Conservation (phyloP, 345 rosid species). For the Kernera saxatilis region DNA sequence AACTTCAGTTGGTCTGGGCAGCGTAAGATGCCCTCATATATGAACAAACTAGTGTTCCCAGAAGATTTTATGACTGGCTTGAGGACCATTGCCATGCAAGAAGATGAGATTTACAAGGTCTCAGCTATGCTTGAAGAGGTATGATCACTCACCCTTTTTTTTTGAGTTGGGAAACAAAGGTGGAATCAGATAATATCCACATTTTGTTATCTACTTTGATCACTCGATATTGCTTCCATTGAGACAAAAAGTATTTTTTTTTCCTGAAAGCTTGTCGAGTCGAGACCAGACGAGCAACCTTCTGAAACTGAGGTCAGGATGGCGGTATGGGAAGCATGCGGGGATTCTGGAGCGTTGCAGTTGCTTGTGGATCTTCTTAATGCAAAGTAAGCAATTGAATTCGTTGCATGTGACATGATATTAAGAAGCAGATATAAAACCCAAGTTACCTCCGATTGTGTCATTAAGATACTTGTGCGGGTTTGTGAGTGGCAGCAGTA, state of each 20-base stretch:
- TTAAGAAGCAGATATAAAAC: background rate
- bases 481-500: background rate
- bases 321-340: slow-evolving; percentile 91
- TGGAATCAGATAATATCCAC: background rate
- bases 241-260: background rate
- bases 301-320: slow-evolving; percentile 74
- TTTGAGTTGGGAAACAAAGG: background rate
- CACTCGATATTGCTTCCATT: background rate
- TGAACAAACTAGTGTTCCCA: slow-evolving; percentile 70
- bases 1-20: slow-evolving; percentile 92
- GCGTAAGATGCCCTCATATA: slow-evolving; percentile 69
- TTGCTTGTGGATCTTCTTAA: slow-evolving; percentile 87
- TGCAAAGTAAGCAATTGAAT: slow-evolving; percentile 43
- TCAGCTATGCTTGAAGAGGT: slow-evolving; percentile 85
- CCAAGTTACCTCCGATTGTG: background rate
- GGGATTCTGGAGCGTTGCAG: slow-evolving; percentile 92
- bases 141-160: slow-evolving; percentile 4
- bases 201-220: background rate
- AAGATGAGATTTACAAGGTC: slow-evolving; percentile 65
- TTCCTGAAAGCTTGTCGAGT: slow-evolving; percentile 53
- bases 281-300: slow-evolving; percentile 59
- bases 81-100: slow-evolving; percentile 80
- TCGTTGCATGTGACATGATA: background rate
- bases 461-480: no score
- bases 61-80: slow-evolving; percentile 72